Percentiles rank a stretch among this genome's conserved stretches.
phyloP scores from a whole-genome alignment of 1,139 yeast genomes.

The Geotrichum fermentans region DNA sequence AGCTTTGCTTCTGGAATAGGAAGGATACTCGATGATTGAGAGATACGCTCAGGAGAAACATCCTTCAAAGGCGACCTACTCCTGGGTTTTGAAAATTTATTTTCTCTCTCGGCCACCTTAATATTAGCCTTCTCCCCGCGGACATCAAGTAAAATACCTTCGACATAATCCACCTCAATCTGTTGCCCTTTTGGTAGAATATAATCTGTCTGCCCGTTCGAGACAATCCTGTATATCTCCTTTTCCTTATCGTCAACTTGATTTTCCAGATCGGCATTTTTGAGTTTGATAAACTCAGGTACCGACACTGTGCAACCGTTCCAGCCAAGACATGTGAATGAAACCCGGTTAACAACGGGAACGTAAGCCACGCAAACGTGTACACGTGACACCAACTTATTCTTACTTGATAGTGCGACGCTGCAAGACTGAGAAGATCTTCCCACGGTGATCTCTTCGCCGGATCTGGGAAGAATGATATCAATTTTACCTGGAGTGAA shows the following conservation, averaged over 20 bases:
- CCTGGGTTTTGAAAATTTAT: background rate
- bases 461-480: constrained; percentile 33
- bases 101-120: constrained; percentile 46
- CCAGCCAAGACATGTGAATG: constrained; percentile 59
- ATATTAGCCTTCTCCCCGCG: constrained; percentile 56
- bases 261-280: constrained; percentile 21
- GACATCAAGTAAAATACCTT: constrained; percentile 57
- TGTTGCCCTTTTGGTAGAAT: constrained; percentile 45
- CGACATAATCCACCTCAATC: constrained; percentile 50
- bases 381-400: constrained; percentile 62
- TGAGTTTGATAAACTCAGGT: constrained; percentile 40
- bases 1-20: too few species aligned
- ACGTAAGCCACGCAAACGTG: constrained; percentile 49
- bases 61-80: background rate
- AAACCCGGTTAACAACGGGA: constrained; percentile 30
- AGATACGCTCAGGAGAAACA: background rate
- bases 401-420: constrained; percentile 49
- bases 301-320: constrained; percentile 63
- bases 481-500: constrained; percentile 24
- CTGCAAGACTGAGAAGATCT: constrained; percentile 62
- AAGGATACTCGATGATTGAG: too few species aligned
- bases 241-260: constrained; percentile 28
- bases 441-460: constrained; percentile 46
- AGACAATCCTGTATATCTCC: constrained; percentile 22
- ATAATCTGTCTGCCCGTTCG: constrained; percentile 38